phyloP scores from a whole-genome alignment of 225 moss, liverwort and hornwort genomes.

The Pleurozium schreberi region DNA sequence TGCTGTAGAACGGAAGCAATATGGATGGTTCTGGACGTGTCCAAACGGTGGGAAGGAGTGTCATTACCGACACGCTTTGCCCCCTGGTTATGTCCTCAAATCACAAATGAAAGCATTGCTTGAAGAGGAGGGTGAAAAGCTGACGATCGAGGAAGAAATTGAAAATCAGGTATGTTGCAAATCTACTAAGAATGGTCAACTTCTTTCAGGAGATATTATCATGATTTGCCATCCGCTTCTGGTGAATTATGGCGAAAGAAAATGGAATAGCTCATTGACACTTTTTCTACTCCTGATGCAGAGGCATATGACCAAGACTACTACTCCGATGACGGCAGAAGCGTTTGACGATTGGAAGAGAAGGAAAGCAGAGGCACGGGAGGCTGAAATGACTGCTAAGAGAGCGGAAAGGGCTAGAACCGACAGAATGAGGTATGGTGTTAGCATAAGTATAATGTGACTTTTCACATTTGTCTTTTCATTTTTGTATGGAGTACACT shows the following conservation, averaged over 20 bases:
- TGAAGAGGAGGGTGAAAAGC: constrained; percentile 90
- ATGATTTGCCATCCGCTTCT: neutral
- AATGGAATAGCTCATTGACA: neutral
- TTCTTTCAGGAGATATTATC: neutral
- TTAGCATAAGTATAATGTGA: neutral
- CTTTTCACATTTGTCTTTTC: neutral
- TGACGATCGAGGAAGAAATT: constrained; percentile 94
- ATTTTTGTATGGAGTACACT: neutral
- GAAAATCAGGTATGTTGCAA: constrained; percentile 67
- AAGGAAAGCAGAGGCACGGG: constrained; percentile 64
- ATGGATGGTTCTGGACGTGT: constrained; percentile 99
- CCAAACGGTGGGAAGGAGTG: constrained; percentile 99
- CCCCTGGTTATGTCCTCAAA: constrained; percentile 84
- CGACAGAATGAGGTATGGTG: constrained; percentile 80
- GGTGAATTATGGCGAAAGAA: neutral
- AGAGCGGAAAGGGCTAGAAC: constrained; percentile 75
- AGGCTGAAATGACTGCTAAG: constrained; percentile 58
- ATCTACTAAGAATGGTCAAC: neutral
- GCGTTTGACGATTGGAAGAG: constrained; percentile 78
- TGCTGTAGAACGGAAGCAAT: constrained; percentile 96
- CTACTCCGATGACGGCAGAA: constrained; percentile 74
- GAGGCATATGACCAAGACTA: constrained; percentile 63
- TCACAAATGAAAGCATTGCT: constrained; percentile 99
- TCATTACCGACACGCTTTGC: constrained; percentile 96
- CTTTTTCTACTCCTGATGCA: neutral